phyloP scores from a whole-genome alignment of 345 rosid species.

The Populus deltoides region DNA sequence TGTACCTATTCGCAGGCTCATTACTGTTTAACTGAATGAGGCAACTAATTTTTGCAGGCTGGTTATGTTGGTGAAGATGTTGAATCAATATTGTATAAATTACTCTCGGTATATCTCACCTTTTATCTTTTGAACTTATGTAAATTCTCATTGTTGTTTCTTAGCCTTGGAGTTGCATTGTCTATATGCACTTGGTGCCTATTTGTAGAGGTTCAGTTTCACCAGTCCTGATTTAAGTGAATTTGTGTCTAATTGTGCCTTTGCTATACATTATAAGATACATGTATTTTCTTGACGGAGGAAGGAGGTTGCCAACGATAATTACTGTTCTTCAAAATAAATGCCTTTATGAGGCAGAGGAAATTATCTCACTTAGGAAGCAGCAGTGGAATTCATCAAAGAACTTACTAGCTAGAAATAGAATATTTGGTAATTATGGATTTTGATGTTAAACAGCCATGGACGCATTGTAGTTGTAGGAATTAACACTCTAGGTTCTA shows the following conservation, averaged over 20 bases:
- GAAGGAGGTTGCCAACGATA: too few species aligned
- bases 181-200: neutral
- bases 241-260: neutral
- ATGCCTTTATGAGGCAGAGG: too few species aligned
- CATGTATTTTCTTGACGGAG: too few species aligned
- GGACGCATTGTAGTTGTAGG: too few species aligned
- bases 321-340: too few species aligned
- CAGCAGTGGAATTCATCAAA: too few species aligned
- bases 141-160: neutral
- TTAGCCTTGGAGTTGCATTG: neutral
- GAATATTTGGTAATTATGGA: too few species aligned
- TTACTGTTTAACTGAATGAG: conserved; percentile 5
- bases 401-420: too few species aligned
- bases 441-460: too few species aligned
- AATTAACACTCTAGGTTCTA: too few species aligned
- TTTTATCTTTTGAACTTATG: neutral
- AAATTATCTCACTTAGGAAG: too few species aligned
- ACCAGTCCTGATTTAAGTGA: neutral
- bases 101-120: conserved; percentile 53
- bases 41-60: conserved; percentile 52
- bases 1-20: neutral
- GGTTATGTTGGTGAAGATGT: conserved; percentile 99
- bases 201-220: neutral
- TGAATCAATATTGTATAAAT: conserved; percentile 85
- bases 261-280: neutral